Conservation (phyloP, 257 asterid genomes). For the Penstemon newberryi region DNA sequence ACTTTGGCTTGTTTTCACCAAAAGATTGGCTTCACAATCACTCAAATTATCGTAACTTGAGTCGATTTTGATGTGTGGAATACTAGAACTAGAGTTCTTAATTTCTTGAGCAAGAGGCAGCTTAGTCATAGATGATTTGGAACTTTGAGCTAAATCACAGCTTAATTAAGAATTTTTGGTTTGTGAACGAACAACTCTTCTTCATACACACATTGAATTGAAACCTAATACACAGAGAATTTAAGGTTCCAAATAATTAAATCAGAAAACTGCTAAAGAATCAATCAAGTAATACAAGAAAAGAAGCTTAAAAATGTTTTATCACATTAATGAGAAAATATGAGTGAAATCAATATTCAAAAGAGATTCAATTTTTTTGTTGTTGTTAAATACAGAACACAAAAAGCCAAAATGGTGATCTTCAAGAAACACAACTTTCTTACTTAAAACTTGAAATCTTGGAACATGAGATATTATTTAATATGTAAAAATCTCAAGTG, state of each 20-base stretch:
- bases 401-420: constrained; percentile 16
- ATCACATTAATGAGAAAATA: constrained; percentile 30
- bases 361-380: constrained; percentile 11
- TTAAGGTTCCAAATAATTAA: constrained; percentile 13
- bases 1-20: constrained; percentile 25
- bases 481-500: constrained; percentile 15
- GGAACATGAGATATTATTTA: background rate
- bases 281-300: constrained; percentile 4
- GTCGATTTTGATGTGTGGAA: constrained; percentile 36
- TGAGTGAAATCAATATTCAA: constrained; percentile 25
- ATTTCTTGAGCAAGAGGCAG: constrained; percentile 43
- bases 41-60: constrained; percentile 30
- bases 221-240: constrained; percentile 12
- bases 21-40: constrained; percentile 30
- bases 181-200: background rate
- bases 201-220: background rate
- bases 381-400: background rate
- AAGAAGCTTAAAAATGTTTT: background rate
- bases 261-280: constrained; percentile 22
- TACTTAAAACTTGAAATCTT: background rate
- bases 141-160: constrained; percentile 34
- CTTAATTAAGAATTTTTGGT: constrained; percentile 1
- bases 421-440: constrained; percentile 21
- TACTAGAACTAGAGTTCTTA: constrained; percentile 26
- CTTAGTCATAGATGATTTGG: constrained; percentile 46